Percentiles rank a stretch among this genome's conserved stretches.
These are phyloP conservation scores for Quercus parvula DNA, from an alignment of 306 rosid genomes.

Conservation along the genomic window DNA sequence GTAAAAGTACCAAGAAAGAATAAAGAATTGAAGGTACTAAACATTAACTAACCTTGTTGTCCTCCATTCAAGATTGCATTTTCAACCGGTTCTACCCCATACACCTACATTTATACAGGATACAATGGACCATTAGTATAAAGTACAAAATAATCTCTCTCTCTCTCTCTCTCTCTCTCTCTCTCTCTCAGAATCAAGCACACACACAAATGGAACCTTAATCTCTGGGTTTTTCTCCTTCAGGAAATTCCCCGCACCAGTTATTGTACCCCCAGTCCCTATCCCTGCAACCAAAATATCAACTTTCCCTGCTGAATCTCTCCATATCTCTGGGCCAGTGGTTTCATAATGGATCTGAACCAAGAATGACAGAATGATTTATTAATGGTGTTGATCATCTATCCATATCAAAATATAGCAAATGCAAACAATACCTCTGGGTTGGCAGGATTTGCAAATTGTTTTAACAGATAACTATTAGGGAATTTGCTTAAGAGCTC, in stretches of 20 bases:
- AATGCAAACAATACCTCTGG: constrained; percentile 39
- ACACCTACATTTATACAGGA: constrained; percentile 36
- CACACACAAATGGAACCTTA: constrained; percentile 48
- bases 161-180: constrained; percentile 4
- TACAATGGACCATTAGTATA: constrained; percentile 8
- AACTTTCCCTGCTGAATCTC: constrained; percentile 63
- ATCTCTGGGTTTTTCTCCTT: constrained; percentile 70
- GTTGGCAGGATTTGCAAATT: constrained; percentile 70
- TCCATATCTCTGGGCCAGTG: constrained; percentile 92
- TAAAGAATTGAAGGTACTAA: background rate
- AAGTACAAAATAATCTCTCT: background rate
- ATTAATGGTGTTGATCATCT: background rate
- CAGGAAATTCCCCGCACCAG: constrained; percentile 70
- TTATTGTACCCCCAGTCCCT: constrained; percentile 81
- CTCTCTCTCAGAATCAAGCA: background rate
- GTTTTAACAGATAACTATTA: constrained; percentile 45
- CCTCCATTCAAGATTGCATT: constrained; percentile 82
- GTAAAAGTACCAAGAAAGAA: background rate
- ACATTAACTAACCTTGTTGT: constrained; percentile 47
- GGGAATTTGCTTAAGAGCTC: constrained; percentile 54
- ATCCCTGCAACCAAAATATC: constrained; percentile 75
- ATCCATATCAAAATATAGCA: constrained; percentile 5
- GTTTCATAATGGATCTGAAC: constrained; percentile 77
- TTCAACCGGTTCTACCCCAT: constrained; percentile 80
- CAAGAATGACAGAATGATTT: background rate